Base-by-base conservation (phyloP, 1,139 yeast genomes). In the Pichia terricola region DNA sequence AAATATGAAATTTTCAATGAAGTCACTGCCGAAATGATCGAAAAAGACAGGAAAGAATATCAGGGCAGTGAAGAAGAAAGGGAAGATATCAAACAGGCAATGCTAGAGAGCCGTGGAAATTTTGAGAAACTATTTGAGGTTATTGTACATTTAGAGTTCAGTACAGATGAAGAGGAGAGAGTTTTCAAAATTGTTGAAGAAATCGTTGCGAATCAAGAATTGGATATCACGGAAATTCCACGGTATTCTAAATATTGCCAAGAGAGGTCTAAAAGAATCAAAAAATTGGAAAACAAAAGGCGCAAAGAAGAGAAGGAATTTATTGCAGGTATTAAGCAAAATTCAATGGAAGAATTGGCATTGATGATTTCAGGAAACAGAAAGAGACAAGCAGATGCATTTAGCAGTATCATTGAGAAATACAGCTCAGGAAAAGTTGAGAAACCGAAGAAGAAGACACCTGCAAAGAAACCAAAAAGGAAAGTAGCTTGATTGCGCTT, bases 111-210 rank as follows among this genome's bases (percentile, higher is more conserved):
- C 49, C 74, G 81, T 28, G 95, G 95, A 5, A 85, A 84, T 55
- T 75, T 86, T 56, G 66, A 79, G 42, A 68, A 70, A 47, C 64
- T 87, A 16, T 82, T 86, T 58, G 95, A 85, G 59, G 70, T 71
- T 39, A 80, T 87, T 6, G 83, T 94, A 16, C 95, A 87, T 61
- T 70, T 83, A 43, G 88, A 81, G 50, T 72, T 80, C 42, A 69
- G 70, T n/a, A 75, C 68, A 44, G 71, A 64, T 5, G 83, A 79
- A 52, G 88, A 81, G 53, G 63, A 62, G 42, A 69, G 96, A 35
- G 71, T 84, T 28, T 74, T 73, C 48, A 60, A 60, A 3, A 68
- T 79, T 3, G 73, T 86, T 32, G 68, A 71, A 37, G 57, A 58
- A 8, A 68, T 75, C 34, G 64, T 76, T 27, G 59, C 59, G 3